Evolutionary conservation across 768 basidiomycete genomes (phyloP).

Genomic region (Trametes punicea): DNA sequence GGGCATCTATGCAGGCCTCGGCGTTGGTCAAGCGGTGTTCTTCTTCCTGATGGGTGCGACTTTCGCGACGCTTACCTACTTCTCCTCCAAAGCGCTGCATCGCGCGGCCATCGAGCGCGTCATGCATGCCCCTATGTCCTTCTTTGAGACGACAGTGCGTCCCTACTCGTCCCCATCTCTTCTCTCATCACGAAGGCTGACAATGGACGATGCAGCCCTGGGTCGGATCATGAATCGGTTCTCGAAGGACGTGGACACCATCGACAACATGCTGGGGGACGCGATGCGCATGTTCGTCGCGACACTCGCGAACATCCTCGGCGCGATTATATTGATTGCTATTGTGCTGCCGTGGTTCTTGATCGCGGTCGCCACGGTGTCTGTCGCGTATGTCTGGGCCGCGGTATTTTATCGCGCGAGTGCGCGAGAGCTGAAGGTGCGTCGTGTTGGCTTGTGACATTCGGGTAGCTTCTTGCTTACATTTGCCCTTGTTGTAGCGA

Average conservation of each 20-base stretch:
- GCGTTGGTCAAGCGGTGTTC: slow-evolving; percentile 64
- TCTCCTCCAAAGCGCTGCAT: slow-evolving; percentile 71
- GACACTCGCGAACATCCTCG: slow-evolving; percentile 63
- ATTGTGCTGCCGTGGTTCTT: slow-evolving; percentile 84
- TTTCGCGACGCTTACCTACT: slow-evolving; percentile 69
- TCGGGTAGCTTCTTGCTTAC: too few species aligned
- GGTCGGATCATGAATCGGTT: slow-evolving; percentile 92
- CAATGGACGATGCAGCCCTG: slow-evolving; percentile 42
- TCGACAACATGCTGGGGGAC: slow-evolving; percentile 74
- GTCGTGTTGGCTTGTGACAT: too few species aligned
- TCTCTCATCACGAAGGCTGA: not conserved
- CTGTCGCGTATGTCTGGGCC: slow-evolving; percentile 60
- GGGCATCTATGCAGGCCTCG: slow-evolving; percentile 76
- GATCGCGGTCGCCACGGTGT: slow-evolving; percentile 62
- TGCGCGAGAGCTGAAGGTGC: slow-evolving; percentile 87
- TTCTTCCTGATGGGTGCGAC: slow-evolving; percentile 65
- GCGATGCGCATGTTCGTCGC: slow-evolving; percentile 67
- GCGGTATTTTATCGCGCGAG: slow-evolving; percentile 83
- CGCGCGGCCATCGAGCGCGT: slow-evolving; percentile 60
- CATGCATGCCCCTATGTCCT: slow-evolving; percentile 84
- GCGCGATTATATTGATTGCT: slow-evolving; percentile 75
- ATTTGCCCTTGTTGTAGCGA: too few species aligned
- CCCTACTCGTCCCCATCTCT: not conserved
- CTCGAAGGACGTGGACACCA: slow-evolving; percentile 81
- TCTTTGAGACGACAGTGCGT: slow-evolving; percentile 81